Evolutionary conservation across 192 early-diverging fungal genomes (phyloP).

Genomic region (Funneliformis geosporum): DNA sequence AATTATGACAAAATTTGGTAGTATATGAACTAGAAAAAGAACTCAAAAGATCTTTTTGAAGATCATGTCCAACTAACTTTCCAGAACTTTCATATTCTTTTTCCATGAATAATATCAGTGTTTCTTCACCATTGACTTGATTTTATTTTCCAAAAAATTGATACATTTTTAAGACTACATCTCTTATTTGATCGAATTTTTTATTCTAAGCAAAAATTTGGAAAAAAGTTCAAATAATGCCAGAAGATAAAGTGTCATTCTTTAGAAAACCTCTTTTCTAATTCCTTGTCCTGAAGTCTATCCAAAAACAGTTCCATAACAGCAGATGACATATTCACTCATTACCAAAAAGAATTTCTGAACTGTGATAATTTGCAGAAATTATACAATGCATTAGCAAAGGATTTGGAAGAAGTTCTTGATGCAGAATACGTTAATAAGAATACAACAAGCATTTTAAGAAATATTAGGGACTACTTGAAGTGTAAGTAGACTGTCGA

Average conservation of each 20-base stretch:
- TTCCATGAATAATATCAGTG: too few species aligned
- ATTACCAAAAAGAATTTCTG: constrained; percentile 4
- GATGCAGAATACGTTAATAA: constrained; percentile 27
- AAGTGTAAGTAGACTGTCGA: constrained; percentile 7
- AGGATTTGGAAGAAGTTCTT: constrained; percentile 29
- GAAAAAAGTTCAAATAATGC: too few species aligned
- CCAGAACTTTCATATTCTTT: too few species aligned
- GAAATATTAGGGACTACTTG: constrained; percentile 1
- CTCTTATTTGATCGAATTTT: too few species aligned
- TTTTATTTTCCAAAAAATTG: too few species aligned
- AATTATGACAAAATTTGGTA: too few species aligned
- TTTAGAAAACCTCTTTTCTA: not conserved
- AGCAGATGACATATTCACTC: not conserved
- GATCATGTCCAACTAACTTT: too few species aligned
- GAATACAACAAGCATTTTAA: constrained; percentile 25
- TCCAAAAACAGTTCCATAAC: not conserved
- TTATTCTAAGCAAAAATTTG: too few species aligned
- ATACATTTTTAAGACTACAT: too few species aligned
- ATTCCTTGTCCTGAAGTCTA: not conserved
- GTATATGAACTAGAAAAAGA: too few species aligned
- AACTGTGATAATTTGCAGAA: not conserved
- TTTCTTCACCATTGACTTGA: too few species aligned
- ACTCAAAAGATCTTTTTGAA: too few species aligned
- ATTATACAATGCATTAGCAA: constrained; percentile 19
- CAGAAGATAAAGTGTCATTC: not conserved